phyloP scores from a whole-genome alignment of 306 rosid genomes.

The Ormosia semicastrata region DNA sequence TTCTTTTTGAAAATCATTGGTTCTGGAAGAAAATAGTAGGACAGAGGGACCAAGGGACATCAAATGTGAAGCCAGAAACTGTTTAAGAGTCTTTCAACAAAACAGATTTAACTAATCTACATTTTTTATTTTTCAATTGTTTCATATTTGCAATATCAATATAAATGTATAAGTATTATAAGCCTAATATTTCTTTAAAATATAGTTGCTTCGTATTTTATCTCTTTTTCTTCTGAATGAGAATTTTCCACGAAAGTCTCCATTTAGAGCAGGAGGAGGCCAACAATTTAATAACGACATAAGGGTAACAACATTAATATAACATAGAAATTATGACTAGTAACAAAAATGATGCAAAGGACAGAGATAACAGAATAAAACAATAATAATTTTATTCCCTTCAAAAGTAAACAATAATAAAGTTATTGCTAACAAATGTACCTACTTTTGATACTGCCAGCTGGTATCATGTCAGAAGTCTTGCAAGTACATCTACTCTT shows the following conservation, averaged over 20 bases:
- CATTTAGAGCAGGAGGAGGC: background rate
- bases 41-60: conserved; percentile 16
- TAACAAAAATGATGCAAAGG: background rate
- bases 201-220: background rate
- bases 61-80: conserved; percentile 23
- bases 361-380: background rate
- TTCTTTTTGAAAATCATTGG: conserved; percentile 59
- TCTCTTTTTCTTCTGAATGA: background rate
- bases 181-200: background rate
- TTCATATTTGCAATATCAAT: background rate
- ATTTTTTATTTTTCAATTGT: background rate
- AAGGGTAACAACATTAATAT: background rate
- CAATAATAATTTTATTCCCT: background rate
- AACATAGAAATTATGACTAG: background rate
- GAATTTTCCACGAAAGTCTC: background rate
- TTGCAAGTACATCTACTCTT: conserved; percentile 72
- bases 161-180: background rate
- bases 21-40: conserved; percentile 50
- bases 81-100: background rate
- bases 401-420: background rate
- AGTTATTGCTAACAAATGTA: background rate
- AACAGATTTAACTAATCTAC: background rate
- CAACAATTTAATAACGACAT: background rate
- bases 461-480: conserved; percentile 49
- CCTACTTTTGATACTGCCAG: background rate